Evolutionary conservation across 805 yeast genomes (phyloP), one percentile per base, ranked within the genome.

Genomic region (Cyberlindnera xishuangbannaensis): DNA sequence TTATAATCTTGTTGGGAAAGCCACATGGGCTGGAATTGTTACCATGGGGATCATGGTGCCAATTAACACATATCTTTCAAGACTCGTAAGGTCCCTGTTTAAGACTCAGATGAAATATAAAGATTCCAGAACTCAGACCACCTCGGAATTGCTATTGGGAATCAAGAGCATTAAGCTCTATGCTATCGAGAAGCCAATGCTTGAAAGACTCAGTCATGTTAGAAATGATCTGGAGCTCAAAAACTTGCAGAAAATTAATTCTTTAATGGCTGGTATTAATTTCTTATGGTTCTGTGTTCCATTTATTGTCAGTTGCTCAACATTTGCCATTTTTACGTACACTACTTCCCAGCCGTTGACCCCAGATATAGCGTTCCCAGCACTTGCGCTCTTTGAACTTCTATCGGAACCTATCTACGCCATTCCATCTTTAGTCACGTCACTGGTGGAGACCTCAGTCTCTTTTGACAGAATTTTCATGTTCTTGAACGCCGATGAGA

Each of bases 111-210:
- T 80, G 87, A 64, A 64, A 33, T 64, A 65, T 36, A 79, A 76
- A 41, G 87, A 80, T 51, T 56, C 57, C 15, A 65, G 88, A 58
- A 71, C 79, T 3, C 66, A 71, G 13, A 57, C 69, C 15, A 72
- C 76, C n/a, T 65, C 72, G 13, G 88, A 80, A 45, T 62, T 80
- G 10, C 52, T 80, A 31, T 64, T 66, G 24, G 67, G 78, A 19
- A 74, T 79, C 31, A 80, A 78, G 47, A 68, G 78, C 33, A 73
- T 80, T 44, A 80, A 80, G 47, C 56, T 80, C 18, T 80, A 78
- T 47, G 75, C 83, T 0, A 79, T 84, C 82, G 88, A 80, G 50
- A 58, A 60, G 21, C 80, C 85, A 17, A 75, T 78, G 76, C 46
- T 75, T 23, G 58, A 62, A 15, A 71, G 69, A 40, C 54, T 80